These are phyloP conservation scores for Ustilago vetiveriae DNA, from an alignment of 1,284 basidiomycete species.

Conservation along the genomic window DNA sequence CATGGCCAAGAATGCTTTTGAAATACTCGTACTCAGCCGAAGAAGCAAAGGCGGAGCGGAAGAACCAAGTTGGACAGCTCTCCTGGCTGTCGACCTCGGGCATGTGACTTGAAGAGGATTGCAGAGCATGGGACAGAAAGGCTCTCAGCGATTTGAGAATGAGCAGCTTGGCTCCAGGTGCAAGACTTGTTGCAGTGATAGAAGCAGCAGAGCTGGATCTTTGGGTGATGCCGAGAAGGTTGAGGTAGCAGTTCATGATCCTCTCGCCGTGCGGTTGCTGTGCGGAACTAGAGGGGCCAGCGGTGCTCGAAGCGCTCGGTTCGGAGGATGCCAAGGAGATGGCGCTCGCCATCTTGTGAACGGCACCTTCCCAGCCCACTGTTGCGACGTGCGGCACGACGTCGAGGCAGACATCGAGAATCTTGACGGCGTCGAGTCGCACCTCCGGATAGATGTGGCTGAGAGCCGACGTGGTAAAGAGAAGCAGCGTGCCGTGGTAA, in stretches of 20 bases:
- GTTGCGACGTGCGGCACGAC: slow-evolving; percentile 72
- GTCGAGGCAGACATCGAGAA: slow-evolving; percentile 82
- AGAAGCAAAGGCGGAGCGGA: slow-evolving; percentile 48
- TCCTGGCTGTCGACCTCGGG: background rate
- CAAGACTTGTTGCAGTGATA: slow-evolving; percentile 33
- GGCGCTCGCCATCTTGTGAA: slow-evolving; percentile 24
- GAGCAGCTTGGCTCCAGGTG: slow-evolving; percentile 37
- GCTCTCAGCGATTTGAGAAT: slow-evolving; percentile 34
- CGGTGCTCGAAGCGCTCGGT: background rate
- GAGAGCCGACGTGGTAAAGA: slow-evolving; percentile 88
- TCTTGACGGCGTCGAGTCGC: slow-evolving; percentile 84
- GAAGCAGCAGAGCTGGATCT: slow-evolving; percentile 26
- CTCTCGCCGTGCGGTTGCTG: slow-evolving; percentile 53
- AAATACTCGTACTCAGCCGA: slow-evolving; percentile 55
- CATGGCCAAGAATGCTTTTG: slow-evolving; percentile 28
- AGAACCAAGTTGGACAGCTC: slow-evolving; percentile 57
- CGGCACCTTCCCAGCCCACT: slow-evolving; percentile 47
- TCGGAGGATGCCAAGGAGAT: slow-evolving; percentile 9
- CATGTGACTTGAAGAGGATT: slow-evolving; percentile 1
- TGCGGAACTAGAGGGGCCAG: slow-evolving; percentile 13
- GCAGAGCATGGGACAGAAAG: slow-evolving; percentile 30
- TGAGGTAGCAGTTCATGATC: slow-evolving; percentile 57
- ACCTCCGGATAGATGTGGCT: slow-evolving; percentile 95
- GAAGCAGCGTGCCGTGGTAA: slow-evolving; percentile 77
- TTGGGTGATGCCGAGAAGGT: slow-evolving; percentile 55